These are phyloP conservation scores for Ustulina deusta DNA, from an alignment of 2,329 filamentous ascomycete species.

Conservation along the genomic window DNA sequence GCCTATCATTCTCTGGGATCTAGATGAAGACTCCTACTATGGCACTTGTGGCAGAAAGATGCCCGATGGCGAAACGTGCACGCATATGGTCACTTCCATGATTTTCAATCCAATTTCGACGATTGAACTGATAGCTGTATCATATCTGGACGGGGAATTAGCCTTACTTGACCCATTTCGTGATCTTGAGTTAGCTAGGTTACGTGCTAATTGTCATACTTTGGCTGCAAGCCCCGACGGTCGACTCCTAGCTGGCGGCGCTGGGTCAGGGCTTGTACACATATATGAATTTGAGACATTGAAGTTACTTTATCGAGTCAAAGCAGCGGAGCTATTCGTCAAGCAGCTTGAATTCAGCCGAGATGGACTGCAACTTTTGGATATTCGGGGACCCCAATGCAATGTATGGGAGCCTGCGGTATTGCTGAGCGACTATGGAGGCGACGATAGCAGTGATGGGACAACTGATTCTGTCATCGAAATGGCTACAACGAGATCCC, in stretches of 20 bases:
- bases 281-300: constrained; percentile 26
- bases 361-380: constrained; percentile 13
- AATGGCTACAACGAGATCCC: background rate
- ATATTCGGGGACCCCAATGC: constrained; percentile 24
- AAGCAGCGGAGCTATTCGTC: background rate
- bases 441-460: constrained; percentile 5
- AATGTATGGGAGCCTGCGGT: constrained; percentile 20
- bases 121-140: constrained; percentile 9
- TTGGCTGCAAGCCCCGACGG: constrained; percentile 19
- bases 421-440: background rate
- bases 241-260: constrained; percentile 13
- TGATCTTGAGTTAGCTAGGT: background rate
- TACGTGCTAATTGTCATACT: constrained; percentile 21
- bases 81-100: constrained; percentile 7
- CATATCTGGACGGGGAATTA: constrained; percentile 22
- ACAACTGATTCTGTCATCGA: background rate
- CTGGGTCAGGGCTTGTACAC: background rate
- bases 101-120: constrained; percentile 18
- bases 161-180: constrained; percentile 14
- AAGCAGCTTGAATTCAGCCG: constrained; percentile 14
- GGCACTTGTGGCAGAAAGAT: constrained; percentile 18
- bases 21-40: constrained; percentile 5
- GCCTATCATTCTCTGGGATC: constrained; percentile 21
- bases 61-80: constrained; percentile 14
- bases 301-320: constrained; percentile 15